Evolutionary conservation across 2,329 filamentous ascomycete species (phyloP).

Genomic region (Penicillium thymicola): DNA sequence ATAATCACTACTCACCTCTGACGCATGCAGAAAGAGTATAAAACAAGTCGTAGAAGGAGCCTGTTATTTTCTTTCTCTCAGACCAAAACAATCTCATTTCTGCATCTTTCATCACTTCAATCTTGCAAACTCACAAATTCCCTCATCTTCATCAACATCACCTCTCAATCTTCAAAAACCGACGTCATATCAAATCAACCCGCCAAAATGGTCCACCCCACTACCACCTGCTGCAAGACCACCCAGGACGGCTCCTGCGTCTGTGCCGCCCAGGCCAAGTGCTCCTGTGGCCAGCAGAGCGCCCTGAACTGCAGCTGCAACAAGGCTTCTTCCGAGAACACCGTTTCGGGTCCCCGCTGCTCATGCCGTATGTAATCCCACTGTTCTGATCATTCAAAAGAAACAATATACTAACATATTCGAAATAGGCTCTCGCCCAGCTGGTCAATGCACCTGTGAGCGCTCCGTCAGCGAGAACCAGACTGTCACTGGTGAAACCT

Average conservation of each 20-base stretch:
- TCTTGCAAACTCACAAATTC: background rate
- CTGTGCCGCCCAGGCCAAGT: slow-evolving; percentile 60
- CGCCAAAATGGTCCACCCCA: slow-evolving; percentile 47
- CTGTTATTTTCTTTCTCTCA: background rate
- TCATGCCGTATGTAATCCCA: slow-evolving; percentile 63
- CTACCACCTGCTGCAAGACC: slow-evolving; percentile 58
- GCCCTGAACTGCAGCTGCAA: slow-evolving; percentile 84
- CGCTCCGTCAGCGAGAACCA: slow-evolving; percentile 68
- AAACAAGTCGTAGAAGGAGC: slow-evolving; percentile 1
- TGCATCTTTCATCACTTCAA: background rate
- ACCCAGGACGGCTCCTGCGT: slow-evolving; percentile 53
- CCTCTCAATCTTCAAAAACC: background rate
- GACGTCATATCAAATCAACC: slow-evolving; percentile 5
- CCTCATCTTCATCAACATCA: background rate
- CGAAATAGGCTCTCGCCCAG: slow-evolving; percentile 62
- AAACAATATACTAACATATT: background rate
- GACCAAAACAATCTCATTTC: background rate
- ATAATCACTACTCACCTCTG: slow-evolving; percentile 21
- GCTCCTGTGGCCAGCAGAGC: slow-evolving; percentile 85
- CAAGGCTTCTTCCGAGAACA: slow-evolving; percentile 74
- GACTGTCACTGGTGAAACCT: slow-evolving; percentile 58
- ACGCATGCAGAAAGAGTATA: slow-evolving; percentile 21
- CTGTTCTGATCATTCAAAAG: background rate
- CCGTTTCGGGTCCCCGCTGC: slow-evolving; percentile 68
- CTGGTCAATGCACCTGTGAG: slow-evolving; percentile 78